phyloP scores from a whole-genome alignment of 23 red algal genomes.

The Cyanidium caldarium region DNA sequence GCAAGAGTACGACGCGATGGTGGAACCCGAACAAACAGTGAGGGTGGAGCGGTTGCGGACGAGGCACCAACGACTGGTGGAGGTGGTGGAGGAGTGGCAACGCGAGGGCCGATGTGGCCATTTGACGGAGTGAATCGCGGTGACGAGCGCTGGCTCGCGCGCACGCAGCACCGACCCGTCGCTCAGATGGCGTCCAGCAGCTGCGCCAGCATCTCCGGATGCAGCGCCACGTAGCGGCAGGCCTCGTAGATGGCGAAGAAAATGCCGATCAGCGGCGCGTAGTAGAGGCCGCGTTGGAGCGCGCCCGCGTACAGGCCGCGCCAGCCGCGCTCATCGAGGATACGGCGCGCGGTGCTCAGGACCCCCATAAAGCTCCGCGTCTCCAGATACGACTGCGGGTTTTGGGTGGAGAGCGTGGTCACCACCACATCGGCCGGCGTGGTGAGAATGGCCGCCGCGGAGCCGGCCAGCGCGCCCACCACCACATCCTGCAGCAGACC shows the following conservation, averaged over 20 bases:
- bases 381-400: constrained; percentile 35
- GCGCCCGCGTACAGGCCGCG: constrained; percentile 17
- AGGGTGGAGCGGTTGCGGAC: too few species aligned
- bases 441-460: constrained; percentile 45
- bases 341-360: constrained; percentile 9
- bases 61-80: too few species aligned
- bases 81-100: too few species aligned
- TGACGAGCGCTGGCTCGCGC: too few species aligned
- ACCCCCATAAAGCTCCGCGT: constrained; percentile 22
- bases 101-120: too few species aligned
- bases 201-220: constrained; percentile 15
- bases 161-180: too few species aligned
- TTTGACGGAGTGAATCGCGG: too few species aligned
- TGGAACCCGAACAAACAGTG: too few species aligned
- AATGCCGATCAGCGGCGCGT: constrained; percentile 46
- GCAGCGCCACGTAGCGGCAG: constrained; percentile 18
- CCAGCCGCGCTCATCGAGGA: constrained; percentile 20
- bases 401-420: constrained; percentile 22
- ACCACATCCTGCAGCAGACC: constrained; percentile 8
- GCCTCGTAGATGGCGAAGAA: constrained; percentile 47
- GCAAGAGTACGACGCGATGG: too few species aligned
- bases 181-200: too few species aligned
- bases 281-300: constrained; percentile 26
- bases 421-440: constrained; percentile 70
- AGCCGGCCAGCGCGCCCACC: constrained; percentile 35